phyloP scores from a whole-genome alignment of 805 yeast species.

The Zygosaccharomyces bailii region DNA sequence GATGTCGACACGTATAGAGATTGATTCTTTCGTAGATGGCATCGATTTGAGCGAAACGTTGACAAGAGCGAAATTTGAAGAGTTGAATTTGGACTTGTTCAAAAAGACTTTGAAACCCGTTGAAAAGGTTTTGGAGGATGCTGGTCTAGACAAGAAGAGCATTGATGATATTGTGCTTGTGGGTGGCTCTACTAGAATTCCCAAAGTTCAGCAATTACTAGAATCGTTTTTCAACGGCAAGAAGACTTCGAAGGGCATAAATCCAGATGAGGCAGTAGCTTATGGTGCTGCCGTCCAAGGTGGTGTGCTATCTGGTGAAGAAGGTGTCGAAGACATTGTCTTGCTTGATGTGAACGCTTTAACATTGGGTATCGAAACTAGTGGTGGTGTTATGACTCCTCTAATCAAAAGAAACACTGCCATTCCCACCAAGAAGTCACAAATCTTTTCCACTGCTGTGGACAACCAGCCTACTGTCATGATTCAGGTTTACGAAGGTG shows the following conservation, averaged over 20 bases:
- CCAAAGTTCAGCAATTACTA: slow-evolving; percentile 91
- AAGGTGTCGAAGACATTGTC: slow-evolving; percentile 85
- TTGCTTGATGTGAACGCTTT: slow-evolving; percentile 91
- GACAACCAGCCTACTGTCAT: slow-evolving; percentile 95
- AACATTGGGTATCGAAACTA: slow-evolving; percentile 93
- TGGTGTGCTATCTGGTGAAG: slow-evolving; percentile 95
- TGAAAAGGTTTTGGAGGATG: slow-evolving; percentile 90
- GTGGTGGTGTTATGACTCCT: slow-evolving; percentile 97
- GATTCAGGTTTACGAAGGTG: slow-evolving; percentile 95
- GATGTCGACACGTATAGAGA: slow-evolving; percentile 93
- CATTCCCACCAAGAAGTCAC: slow-evolving; percentile 92
- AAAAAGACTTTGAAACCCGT: slow-evolving; percentile 95
- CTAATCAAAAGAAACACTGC: slow-evolving; percentile 92
- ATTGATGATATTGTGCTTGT: slow-evolving; percentile 93
- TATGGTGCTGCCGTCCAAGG: slow-evolving; percentile 99
- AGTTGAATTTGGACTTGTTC: slow-evolving; percentile 87
- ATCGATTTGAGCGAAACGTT: slow-evolving; percentile 92
- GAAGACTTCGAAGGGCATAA: slow-evolving; percentile 94
- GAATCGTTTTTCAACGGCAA: slow-evolving; percentile 90
- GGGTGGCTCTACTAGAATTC: slow-evolving; percentile 99
- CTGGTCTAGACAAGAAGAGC: slow-evolving; percentile 81
- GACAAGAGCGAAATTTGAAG: slow-evolving; percentile 97
- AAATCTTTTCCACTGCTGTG: slow-evolving; percentile 92
- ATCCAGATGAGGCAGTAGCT: slow-evolving; percentile 99
- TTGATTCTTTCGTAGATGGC: slow-evolving; percentile 92